These are phyloP conservation scores for Ambrosia artemisiifolia DNA, from an alignment of 129 eudicot genomes.

Conservation along the genomic window DNA sequence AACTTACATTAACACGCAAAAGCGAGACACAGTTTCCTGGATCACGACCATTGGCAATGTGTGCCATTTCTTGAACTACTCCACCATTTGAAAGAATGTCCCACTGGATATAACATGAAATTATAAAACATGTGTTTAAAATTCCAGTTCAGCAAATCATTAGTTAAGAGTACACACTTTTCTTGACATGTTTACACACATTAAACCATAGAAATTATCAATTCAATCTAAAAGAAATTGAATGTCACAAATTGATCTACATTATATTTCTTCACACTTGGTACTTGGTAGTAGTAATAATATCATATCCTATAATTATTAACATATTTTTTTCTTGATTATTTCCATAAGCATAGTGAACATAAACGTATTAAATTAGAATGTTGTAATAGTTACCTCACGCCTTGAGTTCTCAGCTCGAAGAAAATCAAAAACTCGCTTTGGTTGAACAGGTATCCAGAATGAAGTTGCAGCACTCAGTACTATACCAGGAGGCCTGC, in stretches of 20 bases:
- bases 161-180: not conserved
- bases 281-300: no score
- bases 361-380: not conserved
- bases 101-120: slow-evolving; percentile 56
- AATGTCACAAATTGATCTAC: not conserved
- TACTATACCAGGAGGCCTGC: slow-evolving; percentile 99
- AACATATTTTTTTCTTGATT: no score
- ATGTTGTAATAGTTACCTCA: slow-evolving; percentile 49
- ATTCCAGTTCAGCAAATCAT: not conserved
- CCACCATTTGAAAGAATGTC: slow-evolving; percentile 98
- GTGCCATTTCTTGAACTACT: slow-evolving; percentile 98
- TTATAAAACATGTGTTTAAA: not conserved
- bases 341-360: not conserved
- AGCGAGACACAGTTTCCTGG: slow-evolving; percentile 95
- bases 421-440: slow-evolving; percentile 83
- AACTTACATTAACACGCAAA: slow-evolving; percentile 81
- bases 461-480: slow-evolving; percentile 97
- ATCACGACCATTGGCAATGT: slow-evolving; percentile 97
- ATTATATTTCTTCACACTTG: no score
- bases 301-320: no score
- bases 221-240: not conserved
- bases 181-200: not conserved
- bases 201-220: not conserved
- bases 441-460: slow-evolving; percentile 95
- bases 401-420: slow-evolving; percentile 80